Evolutionary conservation across 2,329 filamentous ascomycete genomes (phyloP).

Genomic region (Botrytis fragariae): DNA sequence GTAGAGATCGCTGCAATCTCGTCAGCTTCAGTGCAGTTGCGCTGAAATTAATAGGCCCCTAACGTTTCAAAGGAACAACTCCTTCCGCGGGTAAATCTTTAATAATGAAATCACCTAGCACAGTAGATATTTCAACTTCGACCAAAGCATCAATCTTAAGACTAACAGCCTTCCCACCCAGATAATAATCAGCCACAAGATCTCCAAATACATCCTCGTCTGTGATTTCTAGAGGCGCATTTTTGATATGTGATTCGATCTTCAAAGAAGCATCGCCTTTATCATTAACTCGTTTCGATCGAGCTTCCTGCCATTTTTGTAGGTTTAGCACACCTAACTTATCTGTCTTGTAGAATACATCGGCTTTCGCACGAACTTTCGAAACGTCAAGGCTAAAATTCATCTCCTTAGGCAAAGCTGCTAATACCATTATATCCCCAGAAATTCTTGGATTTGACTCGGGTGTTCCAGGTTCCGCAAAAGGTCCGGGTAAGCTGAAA

Average conservation of each 20-base stretch:
- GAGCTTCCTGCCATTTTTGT: conserved; percentile 77
- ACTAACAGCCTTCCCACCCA: conserved; percentile 65
- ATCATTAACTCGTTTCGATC: conserved; percentile 66
- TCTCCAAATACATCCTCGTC: conserved; percentile 76
- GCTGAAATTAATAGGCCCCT: conserved; percentile 57
- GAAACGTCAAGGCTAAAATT: conserved; percentile 81
- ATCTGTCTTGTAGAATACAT: conserved; percentile 74
- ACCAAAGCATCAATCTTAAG: conserved; percentile 77
- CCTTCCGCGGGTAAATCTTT: conserved; percentile 84
- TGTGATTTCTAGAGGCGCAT: conserved; percentile 80
- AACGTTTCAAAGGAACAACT: conserved; percentile 88
- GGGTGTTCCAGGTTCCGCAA: conserved; percentile 71
- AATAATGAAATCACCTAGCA: conserved; percentile 75
- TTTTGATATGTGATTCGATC: conserved; percentile 71
- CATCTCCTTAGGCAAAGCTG: conserved; percentile 79
- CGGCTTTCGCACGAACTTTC: conserved; percentile 70
- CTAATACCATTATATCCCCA: conserved; percentile 75
- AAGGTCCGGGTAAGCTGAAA: conserved; percentile 78
- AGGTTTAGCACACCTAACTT: conserved; percentile 82
- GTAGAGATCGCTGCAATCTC: conserved; percentile 55
- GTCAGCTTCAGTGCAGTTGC: conserved; percentile 38
- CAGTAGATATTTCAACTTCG: conserved; percentile 78
- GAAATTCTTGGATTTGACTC: conserved; percentile 76
- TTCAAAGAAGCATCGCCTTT: conserved; percentile 62
- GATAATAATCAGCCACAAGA: conserved; percentile 76